Conservation (phyloP, 2,329 filamentous ascomycete species). For the Calonectria honghensis region DNA sequence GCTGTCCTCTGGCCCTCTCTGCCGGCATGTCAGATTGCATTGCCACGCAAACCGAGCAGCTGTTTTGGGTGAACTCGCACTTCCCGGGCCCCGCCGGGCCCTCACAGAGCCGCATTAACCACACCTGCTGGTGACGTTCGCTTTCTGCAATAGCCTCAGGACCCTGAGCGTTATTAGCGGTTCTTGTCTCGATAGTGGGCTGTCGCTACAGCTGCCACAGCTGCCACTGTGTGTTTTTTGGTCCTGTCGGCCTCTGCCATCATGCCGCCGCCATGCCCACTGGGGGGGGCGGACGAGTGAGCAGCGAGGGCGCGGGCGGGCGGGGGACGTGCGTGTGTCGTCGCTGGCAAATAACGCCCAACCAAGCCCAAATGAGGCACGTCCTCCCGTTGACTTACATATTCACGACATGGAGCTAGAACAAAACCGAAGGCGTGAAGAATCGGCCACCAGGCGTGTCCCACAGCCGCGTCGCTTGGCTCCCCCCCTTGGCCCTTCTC, state of each 20-base stretch:
- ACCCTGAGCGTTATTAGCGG: constrained; percentile 19
- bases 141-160: constrained; percentile 10
- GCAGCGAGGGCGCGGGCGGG: neutral
- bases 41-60: constrained; percentile 9
- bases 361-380: constrained; percentile 34
- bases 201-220: neutral
- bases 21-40: constrained; percentile 4
- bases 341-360: constrained; percentile 28
- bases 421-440: constrained; percentile 33
- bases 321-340: constrained; percentile 28
- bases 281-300: neutral
- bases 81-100: neutral
- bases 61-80: constrained; percentile 7
- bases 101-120: constrained; percentile 33
- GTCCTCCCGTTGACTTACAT: constrained; percentile 37
- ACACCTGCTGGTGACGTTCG: constrained; percentile 22
- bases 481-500: constrained; percentile 10
- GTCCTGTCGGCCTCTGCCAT: neutral
- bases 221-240: neutral
- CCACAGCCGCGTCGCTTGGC: constrained; percentile 32
- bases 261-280: constrained; percentile 1
- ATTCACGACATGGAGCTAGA: constrained; percentile 23
- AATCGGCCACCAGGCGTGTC: constrained; percentile 3
- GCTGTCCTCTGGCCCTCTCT: neutral
- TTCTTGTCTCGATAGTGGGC: constrained; percentile 16